Conservation (phyloP, 768 basidiomycete species). For the Lactarius pseudohatsudake region DNA sequence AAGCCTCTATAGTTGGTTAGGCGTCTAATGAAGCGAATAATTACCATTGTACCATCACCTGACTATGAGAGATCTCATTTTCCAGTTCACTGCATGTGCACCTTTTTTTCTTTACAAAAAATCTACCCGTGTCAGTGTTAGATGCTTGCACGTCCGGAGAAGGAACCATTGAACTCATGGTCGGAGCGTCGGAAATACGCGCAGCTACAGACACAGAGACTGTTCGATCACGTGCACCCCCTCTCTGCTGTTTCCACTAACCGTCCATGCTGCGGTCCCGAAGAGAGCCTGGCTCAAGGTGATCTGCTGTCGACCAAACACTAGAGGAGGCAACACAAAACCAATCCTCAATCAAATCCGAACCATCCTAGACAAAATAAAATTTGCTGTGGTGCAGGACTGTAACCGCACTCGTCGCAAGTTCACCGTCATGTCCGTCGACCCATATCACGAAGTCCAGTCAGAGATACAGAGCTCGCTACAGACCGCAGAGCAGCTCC, state of each 20-base stretch:
- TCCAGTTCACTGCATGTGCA: not conserved
- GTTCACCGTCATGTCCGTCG: constrained; percentile 53
- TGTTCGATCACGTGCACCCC: not conserved
- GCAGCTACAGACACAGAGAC: not conserved
- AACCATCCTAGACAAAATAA: not conserved
- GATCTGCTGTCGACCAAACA: not conserved
- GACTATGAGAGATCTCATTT: not conserved
- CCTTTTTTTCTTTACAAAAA: not conserved
- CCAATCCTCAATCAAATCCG: not conserved
- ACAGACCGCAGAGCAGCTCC: constrained; percentile 66
- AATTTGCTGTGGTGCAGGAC: not conserved
- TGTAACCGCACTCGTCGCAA: not conserved
- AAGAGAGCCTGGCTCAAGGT: not conserved
- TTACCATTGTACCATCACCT: not conserved
- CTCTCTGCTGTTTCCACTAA: not conserved
- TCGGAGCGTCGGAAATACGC: not conserved
- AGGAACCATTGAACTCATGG: not conserved
- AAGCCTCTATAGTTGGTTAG: not conserved
- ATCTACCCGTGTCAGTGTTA: not conserved
- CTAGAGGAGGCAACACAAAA: not conserved
- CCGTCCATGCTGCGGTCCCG: not conserved
- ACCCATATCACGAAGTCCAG: constrained; percentile 87
- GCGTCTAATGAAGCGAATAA: not conserved
- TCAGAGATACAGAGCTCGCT: constrained; percentile 78
- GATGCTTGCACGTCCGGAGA: not conserved